Evolutionary conservation across 495 filamentous ascomycete genomes (phyloP).

Genomic region (Penicillium cataractarum): DNA sequence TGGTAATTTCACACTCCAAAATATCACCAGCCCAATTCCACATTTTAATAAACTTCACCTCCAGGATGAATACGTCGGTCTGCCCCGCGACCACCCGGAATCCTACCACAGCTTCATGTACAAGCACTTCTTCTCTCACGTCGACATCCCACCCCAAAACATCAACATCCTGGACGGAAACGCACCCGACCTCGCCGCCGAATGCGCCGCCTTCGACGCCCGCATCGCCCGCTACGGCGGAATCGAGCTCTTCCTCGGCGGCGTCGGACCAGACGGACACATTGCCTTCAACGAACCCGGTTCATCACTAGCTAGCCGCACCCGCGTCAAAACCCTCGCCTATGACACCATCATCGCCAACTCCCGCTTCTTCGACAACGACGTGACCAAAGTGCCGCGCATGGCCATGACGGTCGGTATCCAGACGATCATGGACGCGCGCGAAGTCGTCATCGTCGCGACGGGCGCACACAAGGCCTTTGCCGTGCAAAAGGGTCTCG

Average conservation of each 20-base stretch:
- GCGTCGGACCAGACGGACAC: conserved; percentile 84
- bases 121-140: conserved; percentile 86
- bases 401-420: conserved; percentile 88
- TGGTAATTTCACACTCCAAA: conserved; percentile 58
- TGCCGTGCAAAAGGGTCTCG: conserved; percentile 79
- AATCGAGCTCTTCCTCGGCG: conserved; percentile 84
- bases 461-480: conserved; percentile 79
- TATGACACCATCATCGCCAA: conserved; percentile 88
- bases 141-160: conserved; percentile 77
- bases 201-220: conserved; percentile 78
- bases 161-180: conserved; percentile 88
- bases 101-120: conserved; percentile 92
- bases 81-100: conserved; percentile 79
- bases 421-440: conserved; percentile 80
- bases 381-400: conserved; percentile 72
- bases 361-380: conserved; percentile 78
- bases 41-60: background rate
- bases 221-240: conserved; percentile 75
- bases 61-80: conserved; percentile 84
- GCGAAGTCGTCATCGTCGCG: conserved; percentile 81
- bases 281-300: conserved; percentile 92
- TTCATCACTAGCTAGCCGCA: conserved; percentile 75
- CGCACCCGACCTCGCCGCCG: conserved; percentile 71
- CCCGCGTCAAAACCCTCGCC: conserved; percentile 82
- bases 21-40: background rate